These are phyloP conservation scores for Boletus bicolor DNA, from an alignment of 768 basidiomycete genomes.

Conservation along the genomic window DNA sequence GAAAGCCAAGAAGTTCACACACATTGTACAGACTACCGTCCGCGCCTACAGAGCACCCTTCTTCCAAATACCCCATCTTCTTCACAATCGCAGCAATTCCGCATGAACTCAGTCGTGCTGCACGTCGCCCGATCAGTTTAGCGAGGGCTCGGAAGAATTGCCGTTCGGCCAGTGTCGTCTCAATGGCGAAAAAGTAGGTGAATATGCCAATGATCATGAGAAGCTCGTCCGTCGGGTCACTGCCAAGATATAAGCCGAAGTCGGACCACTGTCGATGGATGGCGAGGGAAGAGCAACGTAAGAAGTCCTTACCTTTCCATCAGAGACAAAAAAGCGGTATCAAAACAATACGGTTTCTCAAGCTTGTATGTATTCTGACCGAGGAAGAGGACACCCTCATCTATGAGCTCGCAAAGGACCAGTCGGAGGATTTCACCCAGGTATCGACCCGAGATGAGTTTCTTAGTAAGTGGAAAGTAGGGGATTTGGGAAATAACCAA, in stretches of 20 bases:
- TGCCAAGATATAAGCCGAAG: constrained; percentile 28
- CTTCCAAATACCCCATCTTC: constrained; percentile 91
- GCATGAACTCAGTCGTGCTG: constrained; percentile 88
- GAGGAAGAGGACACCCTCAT: constrained; percentile 94
- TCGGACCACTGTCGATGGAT: not conserved
- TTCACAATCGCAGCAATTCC: constrained; percentile 96
- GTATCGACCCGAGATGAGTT: constrained; percentile 94
- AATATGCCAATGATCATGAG: constrained; percentile 97
- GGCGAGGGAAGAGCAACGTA: not conserved
- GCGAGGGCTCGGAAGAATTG: constrained; percentile 97
- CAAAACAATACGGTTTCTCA: constrained; percentile 87
- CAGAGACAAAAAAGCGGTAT: constrained; percentile 94
- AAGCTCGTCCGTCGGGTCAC: constrained; percentile 94
- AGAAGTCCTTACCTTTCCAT: constrained; percentile 79
- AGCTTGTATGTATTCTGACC: constrained; percentile 99
- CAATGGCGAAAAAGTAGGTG: constrained; percentile 93
- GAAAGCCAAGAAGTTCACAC: constrained; percentile 22
- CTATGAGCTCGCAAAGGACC: constrained; percentile 92
- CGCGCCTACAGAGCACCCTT: constrained; percentile 85
- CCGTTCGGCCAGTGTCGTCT: constrained; percentile 94
- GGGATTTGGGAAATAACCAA: not conserved
- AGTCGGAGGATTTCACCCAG: constrained; percentile 96
- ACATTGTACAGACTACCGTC: constrained; percentile 97
- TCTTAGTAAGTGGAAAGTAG: constrained; percentile 40
- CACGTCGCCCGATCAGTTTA: constrained; percentile 82